Conservation (phyloP, 2,329 filamentous ascomycete species). For the Lachnellula occidentalis region DNA sequence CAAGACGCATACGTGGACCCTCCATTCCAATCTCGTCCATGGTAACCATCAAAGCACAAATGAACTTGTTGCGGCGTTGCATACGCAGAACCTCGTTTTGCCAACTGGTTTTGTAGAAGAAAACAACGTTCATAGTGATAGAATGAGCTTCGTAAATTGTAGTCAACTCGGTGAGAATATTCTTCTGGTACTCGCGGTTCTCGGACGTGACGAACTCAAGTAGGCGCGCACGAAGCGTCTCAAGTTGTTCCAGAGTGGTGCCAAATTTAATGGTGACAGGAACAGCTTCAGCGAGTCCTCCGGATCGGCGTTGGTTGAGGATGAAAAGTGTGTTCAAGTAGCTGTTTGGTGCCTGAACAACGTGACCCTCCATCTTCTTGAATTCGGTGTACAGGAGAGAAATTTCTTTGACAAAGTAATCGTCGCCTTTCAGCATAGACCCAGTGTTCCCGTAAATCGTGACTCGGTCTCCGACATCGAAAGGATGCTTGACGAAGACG, state of each 20-base stretch:
- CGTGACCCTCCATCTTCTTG: slow-evolving; percentile 97
- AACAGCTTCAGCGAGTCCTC: slow-evolving; percentile 79
- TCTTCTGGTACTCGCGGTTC: slow-evolving; percentile 83
- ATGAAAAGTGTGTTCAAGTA: slow-evolving; percentile 91
- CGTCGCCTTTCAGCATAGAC: slow-evolving; percentile 70
- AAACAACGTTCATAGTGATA: slow-evolving; percentile 84
- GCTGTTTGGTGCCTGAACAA: slow-evolving; percentile 93
- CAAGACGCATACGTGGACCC: slow-evolving; percentile 30
- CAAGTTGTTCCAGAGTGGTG: slow-evolving; percentile 76
- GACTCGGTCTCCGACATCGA: slow-evolving; percentile 91
- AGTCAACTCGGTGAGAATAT: slow-evolving; percentile 79
- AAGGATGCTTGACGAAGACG: slow-evolving; percentile 95
- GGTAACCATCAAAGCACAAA: slow-evolving; percentile 81
- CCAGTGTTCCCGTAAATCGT: slow-evolving; percentile 89
- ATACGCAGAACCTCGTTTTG: slow-evolving; percentile 91
- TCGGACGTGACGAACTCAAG: slow-evolving; percentile 77
- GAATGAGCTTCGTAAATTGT: slow-evolving; percentile 78
- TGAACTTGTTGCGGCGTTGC: slow-evolving; percentile 88
- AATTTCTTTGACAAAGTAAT: slow-evolving; percentile 95
- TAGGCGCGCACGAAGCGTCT: slow-evolving; percentile 72
- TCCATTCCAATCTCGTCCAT: slow-evolving; percentile 45
- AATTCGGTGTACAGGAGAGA: slow-evolving; percentile 92
- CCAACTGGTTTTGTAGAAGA: slow-evolving; percentile 97
- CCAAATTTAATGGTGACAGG: slow-evolving; percentile 84
- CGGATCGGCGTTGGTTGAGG: slow-evolving; percentile 87